Base-by-base conservation (phyloP, 2,329 filamentous ascomycete species). In the Furcasterigmium sp. region DNA sequence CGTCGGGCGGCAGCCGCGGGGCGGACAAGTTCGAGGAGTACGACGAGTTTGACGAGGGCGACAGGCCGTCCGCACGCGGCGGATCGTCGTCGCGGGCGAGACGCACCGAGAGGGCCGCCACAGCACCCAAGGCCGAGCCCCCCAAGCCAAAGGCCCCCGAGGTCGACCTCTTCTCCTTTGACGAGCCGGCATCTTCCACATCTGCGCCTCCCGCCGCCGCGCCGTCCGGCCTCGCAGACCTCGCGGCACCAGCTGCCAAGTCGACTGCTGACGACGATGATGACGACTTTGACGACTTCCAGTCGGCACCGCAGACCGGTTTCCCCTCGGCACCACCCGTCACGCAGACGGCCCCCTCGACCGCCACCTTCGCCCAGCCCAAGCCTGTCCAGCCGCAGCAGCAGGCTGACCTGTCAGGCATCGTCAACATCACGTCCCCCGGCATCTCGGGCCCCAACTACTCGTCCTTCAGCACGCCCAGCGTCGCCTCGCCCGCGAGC, bases 231-330 rank as follows among this genome's bases (percentile, higher is more conserved):
- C 53, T 81, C 39, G 69, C 70, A 36, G 65, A 71, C 14, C 59
- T 82, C 39, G 57, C 62, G 46, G 55, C 30, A 47, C 51, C 41
- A 53, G 38, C 53, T 14, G 28, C 14, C 8, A 6, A 17, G 21
- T 60, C 67, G 35, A 56, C 65, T 14, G 64, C 65, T 23, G 70
- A 71, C 34, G 82, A 80, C 41, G 84, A 87, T 49, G 91, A 96
- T 51, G 91, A 95, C 53, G 93, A 96, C 50, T 97, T 97, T 58
- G 93, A 97, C 59, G 93, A 98, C 59, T 97, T 97, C 73, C 89
- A 95, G 64, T 95, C 90, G 17, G 91, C 91, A 13, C 39, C 39
- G 2, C 39, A 41, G 21, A 41, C 39, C 3, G 39, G 53, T 69
- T 57, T 56, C 65, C 68, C 55, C 75, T 56, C 44, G 78, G 54